These are phyloP conservation scores for Triadica sebifera DNA, from an alignment of 345 rosid species.

Conservation along the genomic window DNA sequence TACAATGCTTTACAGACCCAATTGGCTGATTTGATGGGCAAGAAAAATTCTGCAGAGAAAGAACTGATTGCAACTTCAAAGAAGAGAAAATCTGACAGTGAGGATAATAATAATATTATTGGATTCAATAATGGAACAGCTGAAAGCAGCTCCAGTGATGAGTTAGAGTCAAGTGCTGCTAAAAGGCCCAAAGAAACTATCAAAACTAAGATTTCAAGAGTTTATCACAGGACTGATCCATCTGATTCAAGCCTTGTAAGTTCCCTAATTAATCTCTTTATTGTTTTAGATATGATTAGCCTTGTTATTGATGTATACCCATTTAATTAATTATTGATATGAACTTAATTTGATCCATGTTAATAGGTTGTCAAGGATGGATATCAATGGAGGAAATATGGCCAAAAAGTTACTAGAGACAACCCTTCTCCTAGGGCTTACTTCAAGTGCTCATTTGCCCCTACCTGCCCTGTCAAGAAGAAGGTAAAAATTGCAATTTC, in stretches of 20 bases:
- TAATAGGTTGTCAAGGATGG: conserved; percentile 54
- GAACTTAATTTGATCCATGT: too few species aligned
- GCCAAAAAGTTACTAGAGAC: conserved; percentile 60
- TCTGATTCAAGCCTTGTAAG: conserved; percentile 71
- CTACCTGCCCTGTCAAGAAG: conserved; percentile 58
- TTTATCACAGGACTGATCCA: conserved; percentile 38
- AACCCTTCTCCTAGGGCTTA: conserved; percentile 66
- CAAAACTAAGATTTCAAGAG: conserved; percentile 46
- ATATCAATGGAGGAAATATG: conserved; percentile 71
- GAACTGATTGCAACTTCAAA: not conserved
- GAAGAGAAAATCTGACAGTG: conserved; percentile 29
- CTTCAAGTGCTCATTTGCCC: conserved; percentile 54
- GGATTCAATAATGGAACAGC: conserved; percentile 16
- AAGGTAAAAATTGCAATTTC: conserved; percentile 33
- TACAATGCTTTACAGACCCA: conserved; percentile 30
- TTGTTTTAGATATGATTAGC: too few species aligned
- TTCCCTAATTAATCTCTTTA: not conserved
- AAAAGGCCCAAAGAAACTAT: conserved; percentile 45
- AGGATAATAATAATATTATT: conserved; percentile 30
- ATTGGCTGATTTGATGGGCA: conserved; percentile 16
- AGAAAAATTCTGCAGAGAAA: conserved; percentile 7
- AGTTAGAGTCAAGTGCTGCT: conserved; percentile 31
- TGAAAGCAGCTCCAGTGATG: conserved; percentile 58
- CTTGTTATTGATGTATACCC: too few species aligned
- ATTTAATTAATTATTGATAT: too few species aligned